Percentiles rank a stretch among this genome's conserved stretches.
phyloP scores from a whole-genome alignment of 2,329 filamentous ascomycete genomes.

The Hypoxylon sp. region DNA sequence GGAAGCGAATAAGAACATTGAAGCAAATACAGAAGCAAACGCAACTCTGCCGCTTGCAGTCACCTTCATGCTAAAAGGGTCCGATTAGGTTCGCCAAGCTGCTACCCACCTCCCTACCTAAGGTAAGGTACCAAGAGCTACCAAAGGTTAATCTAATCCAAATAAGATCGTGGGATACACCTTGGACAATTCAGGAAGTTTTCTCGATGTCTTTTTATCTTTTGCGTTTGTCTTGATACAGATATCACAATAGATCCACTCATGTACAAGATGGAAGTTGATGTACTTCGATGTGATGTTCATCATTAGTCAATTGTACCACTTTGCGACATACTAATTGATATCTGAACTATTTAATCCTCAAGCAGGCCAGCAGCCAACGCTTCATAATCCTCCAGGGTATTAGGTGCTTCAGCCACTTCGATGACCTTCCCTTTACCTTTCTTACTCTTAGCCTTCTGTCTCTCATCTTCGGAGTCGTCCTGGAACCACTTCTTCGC shows the following conservation, averaged over 20 bases:
- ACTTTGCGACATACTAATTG: constrained; percentile 20
- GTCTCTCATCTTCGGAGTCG: constrained; percentile 68
- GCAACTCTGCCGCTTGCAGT: constrained; percentile 19
- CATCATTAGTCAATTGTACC: constrained; percentile 21
- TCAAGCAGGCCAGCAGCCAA: constrained; percentile 81
- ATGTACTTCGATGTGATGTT: not conserved
- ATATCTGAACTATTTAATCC: constrained; percentile 43
- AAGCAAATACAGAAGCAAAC: not conserved
- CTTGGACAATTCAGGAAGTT: constrained; percentile 23
- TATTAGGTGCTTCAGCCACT: constrained; percentile 79
- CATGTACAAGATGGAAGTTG: not conserved
- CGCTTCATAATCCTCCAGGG: constrained; percentile 83
- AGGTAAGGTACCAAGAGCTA: not conserved
- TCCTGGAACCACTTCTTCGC: constrained; percentile 86
- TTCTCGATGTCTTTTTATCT: not conserved
- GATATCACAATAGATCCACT: not conserved
- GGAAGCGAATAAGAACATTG: not conserved
- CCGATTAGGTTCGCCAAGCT: constrained; percentile 13
- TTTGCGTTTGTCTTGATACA: constrained; percentile 13
- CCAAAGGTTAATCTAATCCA: constrained; percentile 12
- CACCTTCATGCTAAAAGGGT: constrained; percentile 6
- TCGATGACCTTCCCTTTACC: constrained; percentile 71
- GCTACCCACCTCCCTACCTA: constrained; percentile 10
- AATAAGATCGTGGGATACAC: constrained; percentile 22
- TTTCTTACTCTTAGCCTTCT: constrained; percentile 61